Evolutionary conservation across 768 basidiomycete genomes (phyloP), one percentile per base, ranked within the genome.

Genomic region (Lepiota brunneoincarnata): DNA sequence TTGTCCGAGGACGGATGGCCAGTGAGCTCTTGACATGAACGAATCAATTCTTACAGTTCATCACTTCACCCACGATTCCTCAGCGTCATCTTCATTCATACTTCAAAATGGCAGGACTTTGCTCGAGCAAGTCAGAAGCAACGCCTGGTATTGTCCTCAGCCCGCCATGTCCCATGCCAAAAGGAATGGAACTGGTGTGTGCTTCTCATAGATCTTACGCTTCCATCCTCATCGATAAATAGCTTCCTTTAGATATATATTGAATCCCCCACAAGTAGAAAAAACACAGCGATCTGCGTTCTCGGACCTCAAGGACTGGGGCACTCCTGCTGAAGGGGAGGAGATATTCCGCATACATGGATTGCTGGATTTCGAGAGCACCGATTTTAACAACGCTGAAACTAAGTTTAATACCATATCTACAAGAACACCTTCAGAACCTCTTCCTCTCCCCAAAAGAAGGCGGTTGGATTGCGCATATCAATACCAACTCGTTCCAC

Each of bases 241-340:
- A 54, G 46, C 18, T 10, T 14, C 14, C 6, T 54, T 54, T 12
- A 18, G 20, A 34, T 54, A 54, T 42, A 28, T 28, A 11, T 14
- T 10, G 23, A 14, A 18, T 11, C 53, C 53, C 34, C 53, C 53
- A 7, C 20, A 15, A 9, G 41, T 54, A 17, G 26, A 40, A 31
- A 39, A 46, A 23, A 10, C 38, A 21, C 40, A 28, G n/a, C 17
- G 28, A 35, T 24, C 17, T 31, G 31, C 31, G 7, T 10, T 9
- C 31, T 31, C 11, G 31, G n/a, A 41, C 5, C 46, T 54, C 20
- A 42, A 54, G 21, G 53, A 54, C 2, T 54, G 53, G 53, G 53
- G 46, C 18, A 34, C 53, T 17, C 39, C 53, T n/a, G 35, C 17
- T 9, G 39, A 54, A 10, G n/a, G 10, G 17, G 43, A 23, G 37